Evolutionary conservation across 2,329 filamentous ascomycete species (phyloP), one percentile per base, ranked within the genome.

Genomic region (Hymenoscyphus albidus): DNA sequence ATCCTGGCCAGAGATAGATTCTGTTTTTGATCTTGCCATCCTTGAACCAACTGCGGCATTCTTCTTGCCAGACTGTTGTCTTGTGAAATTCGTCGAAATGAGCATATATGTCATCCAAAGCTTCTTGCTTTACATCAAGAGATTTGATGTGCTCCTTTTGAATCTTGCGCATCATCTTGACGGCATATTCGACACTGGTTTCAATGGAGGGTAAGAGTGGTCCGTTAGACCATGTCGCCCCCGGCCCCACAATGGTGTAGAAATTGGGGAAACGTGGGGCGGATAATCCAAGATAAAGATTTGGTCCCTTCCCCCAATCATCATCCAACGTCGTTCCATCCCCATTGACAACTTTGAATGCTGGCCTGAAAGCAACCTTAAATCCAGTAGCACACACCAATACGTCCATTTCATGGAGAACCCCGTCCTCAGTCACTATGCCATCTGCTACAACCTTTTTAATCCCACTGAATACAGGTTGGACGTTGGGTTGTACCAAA

Each of bases 1-100:
- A 75, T 66, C 82, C 82, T 1, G 82, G 82, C 80, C 80, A 84
- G 2, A 84, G 74, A 12, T 80, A 79, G 70, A 71, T 74, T 58
- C 80, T 77, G 13, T 78, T 74, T 31, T 78, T 78, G 5, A 76
- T 78, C 61, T 66, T 68, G 16, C 68, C 67, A 51, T 70, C 67
- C 54, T 70, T 70, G 62, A 66, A 70, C 69, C 70, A 76, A 60
- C 72, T 70, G 55, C 69, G 64, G 32, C 71, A 71, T 38, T 71
- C 65, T 31, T 69, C 65, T 42, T 65, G 54, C 64, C 70, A 75
- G n/a, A 72, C 72, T 10, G 71, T 74, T 16, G 63, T 66, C 55
- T 67, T 63, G n/a, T 75, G 74, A 57, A 72, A 73, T 31, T 69
- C 62, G 44, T 71, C 64, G 6, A 69, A 67, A 64, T 74, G 72